Evolutionary conservation across 192 early-diverging fungal genomes (phyloP).

Genomic region (Cetraspora pellucida): DNA sequence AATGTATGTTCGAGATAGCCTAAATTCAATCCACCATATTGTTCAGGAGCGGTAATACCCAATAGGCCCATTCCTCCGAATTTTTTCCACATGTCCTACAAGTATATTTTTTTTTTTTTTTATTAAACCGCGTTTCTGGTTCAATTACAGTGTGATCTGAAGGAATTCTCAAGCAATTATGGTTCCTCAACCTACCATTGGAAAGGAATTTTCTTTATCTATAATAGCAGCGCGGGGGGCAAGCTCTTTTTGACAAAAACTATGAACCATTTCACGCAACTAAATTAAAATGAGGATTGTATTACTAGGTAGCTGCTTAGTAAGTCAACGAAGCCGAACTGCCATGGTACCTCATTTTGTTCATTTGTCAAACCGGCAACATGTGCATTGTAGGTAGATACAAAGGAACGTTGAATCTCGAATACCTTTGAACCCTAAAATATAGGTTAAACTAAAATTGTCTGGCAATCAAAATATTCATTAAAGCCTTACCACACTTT

Average conservation of each 20-base stretch:
- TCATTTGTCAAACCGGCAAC: slow-evolving; percentile 77
- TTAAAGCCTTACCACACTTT: too few species aligned
- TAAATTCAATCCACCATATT: slow-evolving; percentile 86
- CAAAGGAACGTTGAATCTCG: not conserved
- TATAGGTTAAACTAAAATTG: not conserved
- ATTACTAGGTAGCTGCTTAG: not conserved
- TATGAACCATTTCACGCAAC: slow-evolving; percentile 73
- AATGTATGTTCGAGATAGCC: slow-evolving; percentile 91
- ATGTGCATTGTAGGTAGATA: slow-evolving; percentile 66
- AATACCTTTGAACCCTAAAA: not conserved
- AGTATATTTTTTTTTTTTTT: not conserved
- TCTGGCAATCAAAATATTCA: too few species aligned
- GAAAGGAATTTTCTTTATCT: slow-evolving; percentile 86
- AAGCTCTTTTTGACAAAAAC: slow-evolving; percentile 82
- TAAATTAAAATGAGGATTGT: slow-evolving; percentile 17
- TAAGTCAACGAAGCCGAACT: not conserved
- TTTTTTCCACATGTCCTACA: slow-evolving; percentile 92
- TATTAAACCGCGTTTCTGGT: not conserved
- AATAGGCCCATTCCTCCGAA: slow-evolving; percentile 95
- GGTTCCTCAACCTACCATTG: slow-evolving; percentile 68
- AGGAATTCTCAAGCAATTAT: too few species aligned
- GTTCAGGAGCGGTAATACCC: slow-evolving; percentile 85
- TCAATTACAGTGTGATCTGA: too few species aligned
- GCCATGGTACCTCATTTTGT: slow-evolving; percentile 57
- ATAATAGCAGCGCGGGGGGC: slow-evolving; percentile 77